Conservation (phyloP, 805 yeast genomes). For the Millerago galiae region DNA sequence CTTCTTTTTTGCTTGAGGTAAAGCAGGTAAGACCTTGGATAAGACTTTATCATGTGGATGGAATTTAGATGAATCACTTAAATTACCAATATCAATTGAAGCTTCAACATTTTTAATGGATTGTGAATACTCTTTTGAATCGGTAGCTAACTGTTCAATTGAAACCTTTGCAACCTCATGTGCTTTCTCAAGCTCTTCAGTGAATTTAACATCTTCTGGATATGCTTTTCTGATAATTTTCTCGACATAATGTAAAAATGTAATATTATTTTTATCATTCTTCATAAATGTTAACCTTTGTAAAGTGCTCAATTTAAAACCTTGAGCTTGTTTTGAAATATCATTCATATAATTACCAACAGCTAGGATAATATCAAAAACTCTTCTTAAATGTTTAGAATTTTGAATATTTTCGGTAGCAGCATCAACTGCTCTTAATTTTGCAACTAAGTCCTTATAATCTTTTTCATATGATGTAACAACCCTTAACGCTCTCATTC, state of each 20-base stretch:
- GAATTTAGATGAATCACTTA: slow-evolving; percentile 69
- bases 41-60: slow-evolving; percentile 82
- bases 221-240: slow-evolving; percentile 76
- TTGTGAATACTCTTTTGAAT: slow-evolving; percentile 58
- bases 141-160: slow-evolving; percentile 72
- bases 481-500: slow-evolving; percentile 77
- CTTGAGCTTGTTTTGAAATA: slow-evolving; percentile 83
- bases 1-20: slow-evolving; percentile 73
- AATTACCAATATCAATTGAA: slow-evolving; percentile 75
- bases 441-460: slow-evolving; percentile 60
- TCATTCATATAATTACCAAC: slow-evolving; percentile 94
- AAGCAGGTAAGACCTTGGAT: slow-evolving; percentile 49
- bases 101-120: slow-evolving; percentile 63
- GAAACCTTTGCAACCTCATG: slow-evolving; percentile 62
- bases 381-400: slow-evolving; percentile 61
- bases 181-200: slow-evolving; percentile 55
- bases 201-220: slow-evolving; percentile 70
- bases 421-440: slow-evolving; percentile 62
- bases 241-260: slow-evolving; percentile 90
- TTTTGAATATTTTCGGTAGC: slow-evolving; percentile 63
- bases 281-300: slow-evolving; percentile 87
- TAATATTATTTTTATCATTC: slow-evolving; percentile 70
- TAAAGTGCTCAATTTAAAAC: slow-evolving; percentile 85
- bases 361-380: slow-evolving; percentile 77
- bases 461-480: slow-evolving; percentile 71